Base-by-base conservation (phyloP, 2,329 filamentous ascomycete genomes). In the Didymellaceae sp. region DNA sequence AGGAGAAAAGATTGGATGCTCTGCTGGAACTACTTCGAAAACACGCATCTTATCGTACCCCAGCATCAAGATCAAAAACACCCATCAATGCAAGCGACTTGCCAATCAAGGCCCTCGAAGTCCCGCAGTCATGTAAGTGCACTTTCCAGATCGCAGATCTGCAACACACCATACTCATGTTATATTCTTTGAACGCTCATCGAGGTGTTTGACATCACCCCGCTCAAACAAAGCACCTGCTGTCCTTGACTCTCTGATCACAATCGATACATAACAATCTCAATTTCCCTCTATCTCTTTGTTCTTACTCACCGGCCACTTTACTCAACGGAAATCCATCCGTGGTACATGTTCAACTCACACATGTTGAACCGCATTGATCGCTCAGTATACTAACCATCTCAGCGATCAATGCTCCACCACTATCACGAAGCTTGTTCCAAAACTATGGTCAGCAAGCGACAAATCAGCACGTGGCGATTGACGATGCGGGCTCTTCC, bases 401-500 rank as follows among this genome's bases (percentile, higher is more conserved):
- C 2, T 7, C 17, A 33, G 42, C 38, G 2, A 20, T 32, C 11
- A 17, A 52, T 8, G 26, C 42, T 7, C 37, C 37, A 6, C 42
- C 25, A 14, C 37, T 37, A 13, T 42, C 48, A 3, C 17, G 21
- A 16, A 26, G 32, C 13, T 20, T 52, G 2, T 52, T 52, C 25
- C 9, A 28, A 2, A 37, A 38, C 10, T 26, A 22, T 17, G 14
- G 13, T 22, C 25, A 14, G 14, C 17, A 42, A n/a, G 20, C 10
- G 11, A 4, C 30, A 1, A 16, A 35, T 32, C 7, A 10, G 6
- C 31, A 7, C 16, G 11, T 7, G n/a, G 31, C n/a, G 5, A n/a
- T 16, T 6, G 18, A 5, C 5, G 59, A 66, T 17, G 58, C 61
- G 42, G 70, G 64, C 1, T 68, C 65, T 5, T 55, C 66, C 1